A percentile compares a stretch with the other conserved stretches of the same genome.
These are phyloP conservation scores for Acacia melanoxylon DNA, from an alignment of 306 rosid genomes.

Conservation along the genomic window DNA sequence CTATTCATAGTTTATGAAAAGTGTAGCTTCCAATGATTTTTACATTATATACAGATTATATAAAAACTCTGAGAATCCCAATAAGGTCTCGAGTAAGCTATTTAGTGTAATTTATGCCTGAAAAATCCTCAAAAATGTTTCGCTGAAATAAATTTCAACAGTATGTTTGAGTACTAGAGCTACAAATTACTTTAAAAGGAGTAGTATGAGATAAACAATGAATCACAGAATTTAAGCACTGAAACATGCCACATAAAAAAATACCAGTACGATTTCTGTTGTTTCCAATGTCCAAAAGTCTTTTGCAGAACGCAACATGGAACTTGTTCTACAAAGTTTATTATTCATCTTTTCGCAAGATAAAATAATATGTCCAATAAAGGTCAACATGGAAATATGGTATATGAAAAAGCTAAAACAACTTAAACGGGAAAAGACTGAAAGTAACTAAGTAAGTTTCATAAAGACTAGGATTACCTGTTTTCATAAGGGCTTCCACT, in stretches of 20 bases:
- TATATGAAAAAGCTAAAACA: background rate
- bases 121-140: background rate
- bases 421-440: background rate
- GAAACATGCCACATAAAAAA: background rate
- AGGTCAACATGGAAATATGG: background rate
- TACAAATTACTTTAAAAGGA: background rate
- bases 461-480: slow-evolving; percentile 53
- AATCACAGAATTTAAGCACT: background rate
- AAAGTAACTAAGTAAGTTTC: background rate
- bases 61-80: background rate
- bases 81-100: background rate
- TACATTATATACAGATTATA: too few relatives aligned
- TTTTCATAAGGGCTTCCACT: slow-evolving; percentile 70
- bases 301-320: background rate
- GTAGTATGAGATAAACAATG: background rate
- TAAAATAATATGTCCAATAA: background rate
- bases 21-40: too few relatives aligned
- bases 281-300: background rate
- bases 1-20: too few relatives aligned
- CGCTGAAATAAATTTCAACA: background rate
- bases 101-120: background rate
- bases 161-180: background rate
- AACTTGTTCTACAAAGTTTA: background rate
- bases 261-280: background rate
- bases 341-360: background rate